phyloP scores from a whole-genome alignment of 2,329 filamentous ascomycete species.

The Nannizzia gypsea region DNA sequence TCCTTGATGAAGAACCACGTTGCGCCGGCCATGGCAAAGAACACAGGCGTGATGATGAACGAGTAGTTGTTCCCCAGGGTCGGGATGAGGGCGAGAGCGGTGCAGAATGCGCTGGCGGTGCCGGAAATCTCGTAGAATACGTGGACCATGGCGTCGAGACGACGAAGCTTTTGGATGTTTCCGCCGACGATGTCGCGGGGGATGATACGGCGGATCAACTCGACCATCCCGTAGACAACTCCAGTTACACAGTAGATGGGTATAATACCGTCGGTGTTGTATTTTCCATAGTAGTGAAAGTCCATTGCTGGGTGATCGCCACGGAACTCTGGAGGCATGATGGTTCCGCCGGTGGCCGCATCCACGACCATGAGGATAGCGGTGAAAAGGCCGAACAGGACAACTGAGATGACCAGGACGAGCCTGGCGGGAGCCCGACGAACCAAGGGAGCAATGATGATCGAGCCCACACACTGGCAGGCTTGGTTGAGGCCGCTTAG shows the following conservation, averaged over 20 bases:
- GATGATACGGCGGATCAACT: conserved; percentile 41
- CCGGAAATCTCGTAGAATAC: conserved; percentile 41
- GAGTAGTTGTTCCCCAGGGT: conserved; percentile 41
- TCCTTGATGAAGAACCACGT: conserved; percentile 40
- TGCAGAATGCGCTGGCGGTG: conserved; percentile 38
- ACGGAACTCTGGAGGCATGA: conserved; percentile 24
- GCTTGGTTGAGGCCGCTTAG: conserved; percentile 41
- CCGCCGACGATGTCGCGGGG: conserved; percentile 42
- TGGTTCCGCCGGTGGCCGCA: conserved; percentile 37
- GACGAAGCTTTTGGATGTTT: conserved; percentile 39
- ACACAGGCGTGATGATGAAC: conserved; percentile 41
- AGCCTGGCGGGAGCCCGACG: conserved; percentile 38
- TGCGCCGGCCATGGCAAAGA: conserved; percentile 33
- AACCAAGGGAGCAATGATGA: conserved; percentile 41
- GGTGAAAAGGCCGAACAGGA: conserved; percentile 38
- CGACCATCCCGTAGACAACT: conserved; percentile 39
- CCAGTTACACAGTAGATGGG: conserved; percentile 38
- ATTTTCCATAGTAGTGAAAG: conserved; percentile 38
- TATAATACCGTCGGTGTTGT: conserved; percentile 40
- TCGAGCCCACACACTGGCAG: conserved; percentile 41
- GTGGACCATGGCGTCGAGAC: conserved; percentile 38
- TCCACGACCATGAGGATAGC: conserved; percentile 40
- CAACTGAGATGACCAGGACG: conserved; percentile 34
- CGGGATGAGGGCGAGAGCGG: conserved; percentile 41
- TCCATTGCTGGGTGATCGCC: conserved; percentile 25